Evolutionary conservation across 2,329 filamentous ascomycete species (phyloP).

Genomic region (Endothia cerciana): DNA sequence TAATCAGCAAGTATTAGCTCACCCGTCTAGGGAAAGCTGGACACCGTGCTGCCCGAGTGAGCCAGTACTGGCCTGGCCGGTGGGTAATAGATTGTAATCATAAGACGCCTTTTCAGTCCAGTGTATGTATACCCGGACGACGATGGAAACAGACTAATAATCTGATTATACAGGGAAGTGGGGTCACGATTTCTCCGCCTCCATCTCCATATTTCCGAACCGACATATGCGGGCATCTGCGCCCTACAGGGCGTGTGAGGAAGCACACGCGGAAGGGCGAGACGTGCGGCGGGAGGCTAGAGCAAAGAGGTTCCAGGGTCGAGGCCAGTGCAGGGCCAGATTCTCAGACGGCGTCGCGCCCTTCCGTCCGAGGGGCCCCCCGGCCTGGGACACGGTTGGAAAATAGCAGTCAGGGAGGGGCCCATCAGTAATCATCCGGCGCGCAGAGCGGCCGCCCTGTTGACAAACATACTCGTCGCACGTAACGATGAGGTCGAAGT

Average conservation of each 20-base stretch:
- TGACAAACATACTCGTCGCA: too few species aligned
- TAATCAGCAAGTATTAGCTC: not conserved
- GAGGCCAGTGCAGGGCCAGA: not conserved
- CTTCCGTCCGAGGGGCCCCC: not conserved
- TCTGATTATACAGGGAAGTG: not conserved
- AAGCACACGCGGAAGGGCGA: not conserved
- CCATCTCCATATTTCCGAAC: too few species aligned
- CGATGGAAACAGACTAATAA: not conserved
- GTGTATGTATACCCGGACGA: too few species aligned
- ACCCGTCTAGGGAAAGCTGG: not conserved
- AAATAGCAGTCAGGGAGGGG: not conserved
- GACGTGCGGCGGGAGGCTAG: not conserved
- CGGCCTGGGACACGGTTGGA: not conserved
- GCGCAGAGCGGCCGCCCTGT: too few species aligned
- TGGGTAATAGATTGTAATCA: not conserved
- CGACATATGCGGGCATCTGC: not conserved
- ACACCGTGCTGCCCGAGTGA: not conserved
- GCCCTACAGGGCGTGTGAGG: not conserved
- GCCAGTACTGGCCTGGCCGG: not conserved
- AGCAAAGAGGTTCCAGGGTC: not conserved
- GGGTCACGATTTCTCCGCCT: too few species aligned
- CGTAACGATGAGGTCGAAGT: too few species aligned
- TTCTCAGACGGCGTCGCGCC: not conserved
- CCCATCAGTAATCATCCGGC: too few species aligned
- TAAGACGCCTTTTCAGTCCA: not conserved